Evolutionary conservation across 768 basidiomycete species (phyloP).

Genomic region (Scleroderma citrinum): DNA sequence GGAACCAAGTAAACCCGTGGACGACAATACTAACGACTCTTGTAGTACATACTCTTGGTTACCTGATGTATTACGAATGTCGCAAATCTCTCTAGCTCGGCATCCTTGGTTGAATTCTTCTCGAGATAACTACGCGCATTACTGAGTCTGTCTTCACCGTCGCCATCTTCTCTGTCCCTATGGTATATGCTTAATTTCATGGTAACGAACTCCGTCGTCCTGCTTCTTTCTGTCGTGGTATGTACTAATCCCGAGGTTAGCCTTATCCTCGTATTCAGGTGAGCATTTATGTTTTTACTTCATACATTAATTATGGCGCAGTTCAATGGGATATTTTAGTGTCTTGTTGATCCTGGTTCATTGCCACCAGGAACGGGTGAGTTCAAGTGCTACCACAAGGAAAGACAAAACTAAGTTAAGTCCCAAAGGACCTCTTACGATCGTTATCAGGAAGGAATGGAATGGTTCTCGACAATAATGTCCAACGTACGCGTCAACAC

Average conservation of each 20-base stretch:
- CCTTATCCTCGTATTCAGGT: conserved; percentile 84
- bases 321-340: neutral
- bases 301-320: no score
- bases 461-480: conserved; percentile 66
- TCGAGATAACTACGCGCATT: conserved; percentile 64
- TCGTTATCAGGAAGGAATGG: conserved; percentile 85
- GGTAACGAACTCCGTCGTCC: conserved; percentile 86
- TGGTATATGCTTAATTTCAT: conserved; percentile 52
- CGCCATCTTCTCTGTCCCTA: conserved; percentile 60
- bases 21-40: conserved; percentile 1
- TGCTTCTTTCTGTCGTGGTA: conserved; percentile 85
- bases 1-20: neutral
- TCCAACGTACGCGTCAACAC: conserved; percentile 41
- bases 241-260: conserved; percentile 61
- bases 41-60: conserved; percentile 85
- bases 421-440: conserved; percentile 71
- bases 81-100: neutral
- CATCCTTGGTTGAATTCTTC: neutral
- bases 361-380: conserved; percentile 54
- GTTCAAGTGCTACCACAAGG: conserved; percentile 12
- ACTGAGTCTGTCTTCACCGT: conserved; percentile 81
- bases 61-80: conserved; percentile 74
- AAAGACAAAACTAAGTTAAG: conserved; percentile 3
- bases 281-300: conserved; percentile 13
- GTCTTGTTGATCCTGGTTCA: no score